phyloP scores from a whole-genome alignment of 2,329 filamentous ascomycete species.

The Diatrype stigma region DNA sequence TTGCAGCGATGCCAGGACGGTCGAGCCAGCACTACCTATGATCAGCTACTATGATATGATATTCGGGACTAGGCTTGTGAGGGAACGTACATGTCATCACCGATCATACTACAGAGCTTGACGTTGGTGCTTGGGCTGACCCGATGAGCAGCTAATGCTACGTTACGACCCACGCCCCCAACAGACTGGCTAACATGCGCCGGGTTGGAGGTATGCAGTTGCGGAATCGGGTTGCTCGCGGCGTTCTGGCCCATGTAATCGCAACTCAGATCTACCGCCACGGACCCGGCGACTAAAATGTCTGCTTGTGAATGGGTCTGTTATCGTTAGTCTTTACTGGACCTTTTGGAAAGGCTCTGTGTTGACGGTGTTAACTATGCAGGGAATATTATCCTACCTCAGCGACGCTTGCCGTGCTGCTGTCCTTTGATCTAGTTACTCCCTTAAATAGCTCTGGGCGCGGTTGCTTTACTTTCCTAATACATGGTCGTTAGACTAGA shows the following conservation, averaged over 20 bases:
- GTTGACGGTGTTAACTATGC: background rate
- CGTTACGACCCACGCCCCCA: constrained; percentile 89
- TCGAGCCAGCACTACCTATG: constrained; percentile 59
- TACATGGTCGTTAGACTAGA: constrained; percentile 15
- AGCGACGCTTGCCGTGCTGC: constrained; percentile 5
- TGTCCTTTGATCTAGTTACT: constrained; percentile 8
- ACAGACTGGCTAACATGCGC: constrained; percentile 76
- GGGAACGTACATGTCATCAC: constrained; percentile 63
- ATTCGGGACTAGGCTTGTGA: background rate
- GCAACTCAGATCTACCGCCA: constrained; percentile 84
- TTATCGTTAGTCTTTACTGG: constrained; percentile 10
- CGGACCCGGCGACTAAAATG: constrained; percentile 84
- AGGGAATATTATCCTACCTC: constrained; percentile 17
- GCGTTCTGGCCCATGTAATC: constrained; percentile 52
- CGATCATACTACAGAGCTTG: constrained; percentile 74
- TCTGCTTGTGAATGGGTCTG: constrained; percentile 41
- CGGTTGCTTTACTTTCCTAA: constrained; percentile 16
- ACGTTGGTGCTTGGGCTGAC: constrained; percentile 58
- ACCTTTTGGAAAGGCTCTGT: background rate
- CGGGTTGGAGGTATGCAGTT: constrained; percentile 79
- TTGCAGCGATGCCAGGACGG: constrained; percentile 63
- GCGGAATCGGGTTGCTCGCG: constrained; percentile 34
- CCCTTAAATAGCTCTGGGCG: constrained; percentile 5
- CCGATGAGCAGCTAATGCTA: constrained; percentile 76
- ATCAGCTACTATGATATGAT: constrained; percentile 4